Evolutionary conservation across 108 stramenopile genomes (phyloP).

Genomic region (Discostella pseudostelligera): DNA sequence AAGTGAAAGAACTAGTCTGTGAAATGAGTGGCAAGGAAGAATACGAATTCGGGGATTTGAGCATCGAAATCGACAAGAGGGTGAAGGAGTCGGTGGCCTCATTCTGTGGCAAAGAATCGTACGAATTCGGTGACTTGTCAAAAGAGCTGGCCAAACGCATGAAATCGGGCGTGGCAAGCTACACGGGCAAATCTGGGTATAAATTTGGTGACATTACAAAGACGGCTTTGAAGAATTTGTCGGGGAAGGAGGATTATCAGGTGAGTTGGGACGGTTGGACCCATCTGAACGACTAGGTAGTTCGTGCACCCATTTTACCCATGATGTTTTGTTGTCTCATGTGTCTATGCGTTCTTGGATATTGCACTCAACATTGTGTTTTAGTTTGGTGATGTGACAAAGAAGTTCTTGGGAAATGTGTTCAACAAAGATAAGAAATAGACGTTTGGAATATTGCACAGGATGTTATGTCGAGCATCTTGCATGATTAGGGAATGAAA

Average conservation of each 20-base stretch:
- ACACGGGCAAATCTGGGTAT: conserved; percentile 72
- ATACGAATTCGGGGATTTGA: conserved; percentile 78
- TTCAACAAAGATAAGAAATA: conserved; percentile 46
- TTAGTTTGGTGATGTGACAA: conserved; percentile 77
- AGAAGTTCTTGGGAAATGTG: conserved; percentile 66
- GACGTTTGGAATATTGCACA: background rate
- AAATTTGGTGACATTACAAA: conserved; percentile 63
- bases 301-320: too few species aligned
- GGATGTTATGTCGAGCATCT: background rate
- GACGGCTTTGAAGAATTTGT: conserved; percentile 57
- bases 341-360: too few species aligned
- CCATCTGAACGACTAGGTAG: too few species aligned
- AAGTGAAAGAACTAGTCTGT: conserved; percentile 57
- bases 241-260: conserved; percentile 65
- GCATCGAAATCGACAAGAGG: conserved; percentile 59
- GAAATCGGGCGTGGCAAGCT: conserved; percentile 63
- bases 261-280: too few species aligned
- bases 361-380: background rate
- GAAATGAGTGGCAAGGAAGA: conserved; percentile 75
- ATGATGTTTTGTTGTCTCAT: too few species aligned
- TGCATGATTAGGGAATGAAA: too few species aligned
- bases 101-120: conserved; percentile 72
- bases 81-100: conserved; percentile 60
- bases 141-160: conserved; percentile 59
- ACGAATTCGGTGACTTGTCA: conserved; percentile 69